Conservation (phyloP, 176 grass and related monocot species). For the Neostapfia colusana region DNA sequence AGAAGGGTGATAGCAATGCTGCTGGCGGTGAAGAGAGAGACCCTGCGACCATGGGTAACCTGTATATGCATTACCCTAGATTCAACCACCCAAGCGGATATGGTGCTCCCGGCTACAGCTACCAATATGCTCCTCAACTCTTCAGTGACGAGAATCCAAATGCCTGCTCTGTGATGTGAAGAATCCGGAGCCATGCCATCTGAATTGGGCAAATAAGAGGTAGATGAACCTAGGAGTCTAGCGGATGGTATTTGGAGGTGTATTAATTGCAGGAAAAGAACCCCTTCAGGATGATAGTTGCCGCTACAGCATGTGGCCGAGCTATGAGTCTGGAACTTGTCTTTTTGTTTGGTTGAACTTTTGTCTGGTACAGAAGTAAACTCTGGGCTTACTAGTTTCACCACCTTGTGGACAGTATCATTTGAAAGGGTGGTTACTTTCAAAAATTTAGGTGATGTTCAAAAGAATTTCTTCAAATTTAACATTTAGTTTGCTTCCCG, state of each 20-base stretch:
- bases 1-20: conserved; percentile 30
- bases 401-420: conserved; percentile 4
- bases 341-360: conserved; percentile 15
- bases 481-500: no score
- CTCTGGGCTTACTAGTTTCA: neutral
- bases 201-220: conserved; percentile 33
- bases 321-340: conserved; percentile 19
- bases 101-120: conserved; percentile 35
- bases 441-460: no score
- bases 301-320: neutral
- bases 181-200: conserved; percentile 27
- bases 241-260: conserved; percentile 27
- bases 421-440: conserved; percentile 10
- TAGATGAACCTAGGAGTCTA: neutral
- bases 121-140: conserved; percentile 58
- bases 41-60: conserved; percentile 23
- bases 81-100: conserved; percentile 33
- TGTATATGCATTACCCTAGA: conserved; percentile 56
- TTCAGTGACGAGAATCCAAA: conserved; percentile 81
- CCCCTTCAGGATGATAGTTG: neutral
- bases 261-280: conserved; percentile 38
- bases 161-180: conserved; percentile 69
- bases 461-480: no score
- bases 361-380: conserved; percentile 40
- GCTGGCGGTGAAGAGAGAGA: conserved; percentile 44